Evolutionary conservation across 2,329 filamentous ascomycete genomes (phyloP), one percentile per base, ranked within the genome.

Genomic region (Neofusicoccum cordaticola): DNA sequence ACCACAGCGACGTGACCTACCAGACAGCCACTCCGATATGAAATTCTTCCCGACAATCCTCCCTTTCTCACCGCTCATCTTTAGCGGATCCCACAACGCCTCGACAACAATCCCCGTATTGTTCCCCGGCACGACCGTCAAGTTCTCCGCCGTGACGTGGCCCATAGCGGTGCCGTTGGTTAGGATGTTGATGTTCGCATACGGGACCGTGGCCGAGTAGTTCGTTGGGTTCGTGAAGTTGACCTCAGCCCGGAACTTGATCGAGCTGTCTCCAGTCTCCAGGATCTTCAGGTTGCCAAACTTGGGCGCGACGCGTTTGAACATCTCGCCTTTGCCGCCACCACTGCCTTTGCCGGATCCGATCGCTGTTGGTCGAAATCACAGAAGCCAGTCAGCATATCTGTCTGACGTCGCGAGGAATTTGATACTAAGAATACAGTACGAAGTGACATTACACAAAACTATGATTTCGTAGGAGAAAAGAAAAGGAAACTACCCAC

Each of bases 181-280:
- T 35, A 91, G 75, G 47, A 98, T 79, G 67, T 93, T 86, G 48
- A 96, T 84, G 73, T 90, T 93, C 68, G 92, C 78, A 67, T 88
- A 94, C 1, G 94, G 94, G n/a, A 98, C 82, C 2, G 82, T 82
- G 3, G 92, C 93, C 4, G 91, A 88, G 75, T 98, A 97, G 3
- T 88, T 85, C 0, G 93, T 96, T 1, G 94, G 93, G 72, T 99
- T 99, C 3, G 91, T 96, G 66, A 97, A 84, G 73, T 95, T 96
- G 71, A 96, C 83, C 44, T 82, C 79, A 13, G 91, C 90, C 71
- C 88, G 83, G 41, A 98, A 79, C 19, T 85, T 86, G 52, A 97
- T 82, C 3, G 90, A 90, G 2, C 87, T 86, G 41, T 84, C 80
- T 1, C 89, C 89, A 0, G 93, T 96, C 64, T 90, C 86, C 45